phyloP scores from a whole-genome alignment of 2,329 filamentous ascomycete species.

The Trematosphaeria pertusa region DNA sequence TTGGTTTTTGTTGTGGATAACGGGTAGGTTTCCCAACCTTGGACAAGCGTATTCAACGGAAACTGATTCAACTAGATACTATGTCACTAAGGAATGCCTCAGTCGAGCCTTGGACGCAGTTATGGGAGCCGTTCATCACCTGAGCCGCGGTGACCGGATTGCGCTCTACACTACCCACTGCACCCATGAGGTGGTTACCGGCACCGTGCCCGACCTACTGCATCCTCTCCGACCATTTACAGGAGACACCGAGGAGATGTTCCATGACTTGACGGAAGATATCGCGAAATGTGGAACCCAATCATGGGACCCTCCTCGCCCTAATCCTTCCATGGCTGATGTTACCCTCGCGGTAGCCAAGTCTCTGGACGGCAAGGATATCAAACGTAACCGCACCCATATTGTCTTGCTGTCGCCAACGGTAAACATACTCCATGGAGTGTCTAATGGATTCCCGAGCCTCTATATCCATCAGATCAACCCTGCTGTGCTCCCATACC shows the following conservation, averaged over 20 bases:
- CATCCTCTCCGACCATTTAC: slow-evolving; percentile 26
- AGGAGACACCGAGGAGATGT: slow-evolving; percentile 20
- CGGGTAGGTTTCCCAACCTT: slow-evolving; percentile 42
- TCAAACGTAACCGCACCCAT: slow-evolving; percentile 30
- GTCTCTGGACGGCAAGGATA: slow-evolving; percentile 21
- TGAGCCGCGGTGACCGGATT: slow-evolving; percentile 31
- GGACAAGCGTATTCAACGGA: no score
- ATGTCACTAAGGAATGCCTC: slow-evolving; percentile 35
- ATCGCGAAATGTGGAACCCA: slow-evolving; percentile 31
- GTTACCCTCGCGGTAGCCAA: slow-evolving; percentile 32
- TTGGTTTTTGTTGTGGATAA: slow-evolving; percentile 48
- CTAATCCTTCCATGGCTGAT: slow-evolving; percentile 37
- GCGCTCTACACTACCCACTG: slow-evolving; percentile 42
- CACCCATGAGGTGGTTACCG: slow-evolving; percentile 32
- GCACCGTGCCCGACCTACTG: slow-evolving; percentile 33
- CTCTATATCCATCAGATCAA: slow-evolving; percentile 38
- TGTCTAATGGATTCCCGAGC: slow-evolving; percentile 28
- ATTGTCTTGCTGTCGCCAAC: slow-evolving; percentile 36
- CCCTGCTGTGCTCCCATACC: slow-evolving; percentile 32
- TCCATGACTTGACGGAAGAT: slow-evolving; percentile 24
- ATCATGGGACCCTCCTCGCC: slow-evolving; percentile 33
- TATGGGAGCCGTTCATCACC: slow-evolving; percentile 24
- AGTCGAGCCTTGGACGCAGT: slow-evolving; percentile 25
- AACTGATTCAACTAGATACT: no score
- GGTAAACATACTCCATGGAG: slow-evolving; percentile 26